Evolutionary conservation across 331 rosid species (phyloP).

Genomic region (Rosa hybrid): DNA sequence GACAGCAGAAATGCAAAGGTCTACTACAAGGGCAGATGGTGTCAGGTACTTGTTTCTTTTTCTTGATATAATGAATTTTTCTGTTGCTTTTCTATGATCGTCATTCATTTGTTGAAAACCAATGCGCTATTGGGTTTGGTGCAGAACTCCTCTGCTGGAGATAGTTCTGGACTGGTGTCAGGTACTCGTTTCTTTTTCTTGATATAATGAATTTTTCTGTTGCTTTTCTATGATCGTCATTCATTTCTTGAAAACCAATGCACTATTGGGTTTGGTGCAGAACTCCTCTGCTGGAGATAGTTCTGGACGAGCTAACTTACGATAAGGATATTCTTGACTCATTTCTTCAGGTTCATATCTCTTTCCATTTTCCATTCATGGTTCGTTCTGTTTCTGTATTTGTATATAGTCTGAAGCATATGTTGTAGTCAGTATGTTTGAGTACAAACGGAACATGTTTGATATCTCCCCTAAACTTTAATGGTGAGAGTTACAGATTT

Average conservation of each 20-base stretch:
- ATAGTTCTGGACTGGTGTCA: constrained; percentile 66
- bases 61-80: too few relatives aligned
- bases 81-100: too few relatives aligned
- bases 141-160: constrained; percentile 77
- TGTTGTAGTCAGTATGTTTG: background rate
- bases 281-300: constrained; percentile 66
- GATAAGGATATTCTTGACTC: constrained; percentile 43
- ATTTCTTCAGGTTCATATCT: constrained; percentile 70
- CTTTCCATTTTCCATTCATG: background rate
- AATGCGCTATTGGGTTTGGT: constrained; percentile 28
- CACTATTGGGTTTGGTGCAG: constrained; percentile 49
- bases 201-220: too few relatives aligned
- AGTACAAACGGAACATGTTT: background rate
- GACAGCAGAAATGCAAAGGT: constrained; percentile 64
- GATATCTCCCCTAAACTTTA: background rate
- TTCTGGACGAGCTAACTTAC: constrained; percentile 80
- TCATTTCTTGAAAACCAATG: too few relatives aligned
- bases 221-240: too few relatives aligned
- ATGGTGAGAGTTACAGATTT: background rate
- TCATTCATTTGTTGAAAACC: too few relatives aligned
- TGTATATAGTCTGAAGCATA: background rate
- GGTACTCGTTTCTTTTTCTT: constrained; percentile 39
- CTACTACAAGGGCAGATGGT: constrained; percentile 71
- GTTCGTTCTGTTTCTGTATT: background rate
- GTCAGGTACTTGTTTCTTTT: constrained; percentile 48